These are phyloP conservation scores for Sugiyamaella floridensis DNA, from an alignment of 805 yeast genomes.

Conservation along the genomic window DNA sequence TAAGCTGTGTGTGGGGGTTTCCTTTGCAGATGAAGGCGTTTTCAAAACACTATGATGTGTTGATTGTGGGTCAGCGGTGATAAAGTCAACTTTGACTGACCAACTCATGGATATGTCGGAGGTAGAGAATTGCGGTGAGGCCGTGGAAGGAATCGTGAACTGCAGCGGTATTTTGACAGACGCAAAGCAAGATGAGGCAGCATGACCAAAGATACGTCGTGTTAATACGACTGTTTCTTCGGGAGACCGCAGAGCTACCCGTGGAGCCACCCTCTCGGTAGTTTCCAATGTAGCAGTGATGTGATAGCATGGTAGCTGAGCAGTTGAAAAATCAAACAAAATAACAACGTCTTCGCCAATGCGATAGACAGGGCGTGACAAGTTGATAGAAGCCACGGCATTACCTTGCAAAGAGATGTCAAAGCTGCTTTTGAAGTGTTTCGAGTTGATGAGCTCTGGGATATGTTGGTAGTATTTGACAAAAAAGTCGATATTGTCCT, in stretches of 20 bases:
- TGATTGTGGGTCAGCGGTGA: constrained; percentile 17
- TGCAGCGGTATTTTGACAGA: constrained; percentile 21
- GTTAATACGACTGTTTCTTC: constrained; percentile 18
- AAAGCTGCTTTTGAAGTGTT: constrained; percentile 22
- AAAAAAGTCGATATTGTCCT: constrained; percentile 20
- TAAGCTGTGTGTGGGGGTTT: background rate
- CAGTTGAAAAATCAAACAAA: constrained; percentile 31
- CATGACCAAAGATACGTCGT: constrained; percentile 24
- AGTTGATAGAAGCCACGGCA: constrained; percentile 33
- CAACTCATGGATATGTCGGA: constrained; percentile 27
- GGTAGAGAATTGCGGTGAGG: constrained; percentile 30
- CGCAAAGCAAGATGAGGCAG: constrained; percentile 20
- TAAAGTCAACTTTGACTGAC: constrained; percentile 29
- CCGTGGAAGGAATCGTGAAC: constrained; percentile 31
- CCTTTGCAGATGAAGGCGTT: background rate
- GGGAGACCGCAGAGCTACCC: constrained; percentile 23
- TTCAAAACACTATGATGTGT: background rate
- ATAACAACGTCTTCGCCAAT: constrained; percentile 42
- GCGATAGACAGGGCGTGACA: constrained; percentile 31
- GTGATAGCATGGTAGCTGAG: constrained; percentile 30
- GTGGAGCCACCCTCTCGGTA: constrained; percentile 27
- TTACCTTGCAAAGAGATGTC: constrained; percentile 39
- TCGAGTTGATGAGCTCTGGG: background rate
- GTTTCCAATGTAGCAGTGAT: constrained; percentile 37
- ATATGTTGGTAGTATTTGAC: constrained; percentile 15